Base-by-base conservation (phyloP, 1,284 basidiomycete species). In the Cutaneotrichosporon sp. region DNA sequence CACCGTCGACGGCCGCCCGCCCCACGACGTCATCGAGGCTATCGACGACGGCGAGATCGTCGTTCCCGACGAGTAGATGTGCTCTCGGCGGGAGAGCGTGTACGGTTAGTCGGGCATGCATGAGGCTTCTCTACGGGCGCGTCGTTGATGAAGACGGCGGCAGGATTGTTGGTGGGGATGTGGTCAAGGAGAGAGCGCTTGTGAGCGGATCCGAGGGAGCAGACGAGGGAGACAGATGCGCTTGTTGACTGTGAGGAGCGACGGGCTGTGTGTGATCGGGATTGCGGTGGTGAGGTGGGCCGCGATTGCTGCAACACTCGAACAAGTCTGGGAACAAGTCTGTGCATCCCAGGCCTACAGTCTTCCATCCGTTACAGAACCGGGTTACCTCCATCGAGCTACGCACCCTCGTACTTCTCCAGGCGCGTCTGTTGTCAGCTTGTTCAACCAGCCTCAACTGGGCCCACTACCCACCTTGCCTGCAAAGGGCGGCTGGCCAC, bases 1-100 rank as follows among this genome's bases (percentile, higher is more conserved):
- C 88, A 97, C 94, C 62, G 87, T 99, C 67, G 93, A 99, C 80
- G 95, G 96, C 75, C 86, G 88, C 81, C 90, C 91, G 61, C 88
- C 97, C 67, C 96, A 98, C 83, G 93, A 97, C 80, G 80, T 99
- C 80, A 98, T 99, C 71, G 96, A 97, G 76, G 91, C 85, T 68
- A 99, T 99, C 81, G 89, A 96, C 85, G 89, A 89, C 73, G 97
- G 95, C 69, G 93, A 97, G 83, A 86, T 97, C 73, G 94, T 95
- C 83, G 88, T 95, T 70, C 93, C 94, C 69, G 90, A 92, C 72
- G 92, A 95, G 88, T 97, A 92, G 84, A 84, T 34, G 34, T 52
- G 14, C 60, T 49, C 31, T 42, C 53, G 32, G 51, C 47, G 52
- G 38, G 26, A 40, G 53, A 46, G 58, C 55, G 52, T 69, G 67